A percentile compares a stretch with the other conserved stretches of the same genome.
These are phyloP conservation scores for Scutellaria galericulata DNA, from an alignment of 257 asterid genomes.

Conservation along the genomic window DNA sequence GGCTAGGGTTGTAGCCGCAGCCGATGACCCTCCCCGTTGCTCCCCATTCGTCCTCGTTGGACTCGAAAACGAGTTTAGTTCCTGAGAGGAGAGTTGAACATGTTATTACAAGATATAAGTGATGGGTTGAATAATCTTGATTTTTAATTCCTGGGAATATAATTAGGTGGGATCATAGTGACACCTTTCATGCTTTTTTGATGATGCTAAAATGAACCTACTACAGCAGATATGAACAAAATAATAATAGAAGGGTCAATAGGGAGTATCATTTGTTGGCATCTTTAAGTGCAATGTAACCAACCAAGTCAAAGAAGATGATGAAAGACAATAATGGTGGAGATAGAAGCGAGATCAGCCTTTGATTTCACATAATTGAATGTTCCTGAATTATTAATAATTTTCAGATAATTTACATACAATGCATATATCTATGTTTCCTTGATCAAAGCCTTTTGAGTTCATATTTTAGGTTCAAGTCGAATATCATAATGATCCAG, in stretches of 20 bases:
- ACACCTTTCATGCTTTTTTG: slow-evolving; percentile 16
- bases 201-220: slow-evolving; percentile 38
- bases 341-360: background rate
- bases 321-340: slow-evolving; percentile 26
- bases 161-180: slow-evolving; percentile 27
- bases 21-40: slow-evolving; percentile 62
- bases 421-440: too few species aligned
- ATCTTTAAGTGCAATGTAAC: slow-evolving; percentile 33
- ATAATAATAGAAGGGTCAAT: slow-evolving; percentile 32
- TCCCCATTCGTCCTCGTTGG: slow-evolving; percentile 62
- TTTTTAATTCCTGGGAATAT: slow-evolving; percentile 23
- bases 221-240: slow-evolving; percentile 19
- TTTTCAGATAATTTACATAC: background rate
- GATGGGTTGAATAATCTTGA: background rate
- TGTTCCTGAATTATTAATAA: background rate
- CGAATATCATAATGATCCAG: too few species aligned
- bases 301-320: slow-evolving; percentile 28
- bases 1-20: slow-evolving; percentile 82
- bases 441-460: too few species aligned
- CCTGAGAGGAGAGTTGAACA: slow-evolving; percentile 48
- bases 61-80: slow-evolving; percentile 56
- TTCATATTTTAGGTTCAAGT: too few species aligned
- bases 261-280: slow-evolving; percentile 27
- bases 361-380: background rate
- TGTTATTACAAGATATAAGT: background rate